Base-by-base conservation (phyloP, 2,329 filamentous ascomycete species). In the Myriosclerotinia curreyana region DNA sequence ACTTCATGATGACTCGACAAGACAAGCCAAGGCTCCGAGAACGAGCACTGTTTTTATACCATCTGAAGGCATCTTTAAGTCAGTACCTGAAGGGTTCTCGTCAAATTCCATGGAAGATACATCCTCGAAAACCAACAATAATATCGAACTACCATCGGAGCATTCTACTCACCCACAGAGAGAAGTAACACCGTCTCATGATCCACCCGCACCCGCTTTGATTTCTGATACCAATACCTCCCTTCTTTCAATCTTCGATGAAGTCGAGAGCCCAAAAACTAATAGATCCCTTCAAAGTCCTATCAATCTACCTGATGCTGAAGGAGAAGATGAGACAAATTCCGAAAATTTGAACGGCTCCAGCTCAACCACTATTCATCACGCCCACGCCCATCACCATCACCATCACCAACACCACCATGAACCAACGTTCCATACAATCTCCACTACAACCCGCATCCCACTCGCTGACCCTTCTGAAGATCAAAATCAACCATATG, bases 11-110 rank as follows among this genome's bases (percentile, higher is more conserved):
- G 36, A 52, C 36, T 40, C 62, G 50, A 50, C 66, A 49, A 22
- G 50, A 48, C 42, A 64, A 40, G 15, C 22, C 15, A 44, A 61
- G 25, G 34, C 38, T 28, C 46, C 49, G 2, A 60, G 50, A 46
- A 53, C 69, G 22, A 68, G 55, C 22, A 70, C 69, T 46, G 54
- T 86, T 62, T 84, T 88, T 69, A 81, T 85, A 15, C 84, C 86
- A 6, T 81, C 82, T 22, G 81, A 88, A 71, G 88, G 86, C 55
- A 83, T 85, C 62, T 87, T 88, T 72, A 82, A 83, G 55, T 85
- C 84, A 2, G 76, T 86, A 17, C 58, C 58, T 31, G 68, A 72
- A 65, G 66, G 70, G 55, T 69, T 66, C n/a, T 66, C 70, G 12
- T 71, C 67, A 68, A 69, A 70, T 25, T 70, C 71, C 9, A 67